Percentiles rank a stretch among this genome's conserved stretches.
These are phyloP conservation scores for Neoboletus magnificus DNA, from an alignment of 768 basidiomycete species.

Conservation along the genomic window DNA sequence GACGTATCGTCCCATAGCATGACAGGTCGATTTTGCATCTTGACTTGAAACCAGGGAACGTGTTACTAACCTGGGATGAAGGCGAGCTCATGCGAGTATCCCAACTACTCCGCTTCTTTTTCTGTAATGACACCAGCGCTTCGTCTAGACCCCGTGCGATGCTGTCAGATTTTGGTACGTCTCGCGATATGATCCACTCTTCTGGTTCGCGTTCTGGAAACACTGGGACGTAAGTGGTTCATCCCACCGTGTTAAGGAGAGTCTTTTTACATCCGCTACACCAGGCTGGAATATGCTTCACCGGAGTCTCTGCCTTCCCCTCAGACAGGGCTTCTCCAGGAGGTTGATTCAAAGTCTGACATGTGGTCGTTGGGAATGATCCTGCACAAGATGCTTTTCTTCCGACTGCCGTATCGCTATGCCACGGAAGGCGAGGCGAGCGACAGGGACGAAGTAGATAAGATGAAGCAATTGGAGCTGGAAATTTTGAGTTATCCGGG, in stretches of 20 bases:
- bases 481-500: constrained; percentile 78
- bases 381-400: constrained; percentile 89
- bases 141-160: constrained; percentile 78
- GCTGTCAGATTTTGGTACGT: constrained; percentile 95
- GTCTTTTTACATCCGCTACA: background rate
- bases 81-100: constrained; percentile 67
- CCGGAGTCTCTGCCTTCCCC: constrained; percentile 82
- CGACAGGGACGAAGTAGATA: constrained; percentile 52
- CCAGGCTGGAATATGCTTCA: constrained; percentile 79
- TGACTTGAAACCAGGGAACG: constrained; percentile 93
- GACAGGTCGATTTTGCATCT: constrained; percentile 84
- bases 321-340: constrained; percentile 58
- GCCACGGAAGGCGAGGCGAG: constrained; percentile 58
- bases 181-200: constrained; percentile 81
- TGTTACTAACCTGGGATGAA: constrained; percentile 89
- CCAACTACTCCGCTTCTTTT: background rate
- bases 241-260: background rate
- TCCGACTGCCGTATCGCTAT: constrained; percentile 80
- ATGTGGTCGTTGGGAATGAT: constrained; percentile 99
- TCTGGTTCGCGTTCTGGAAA: constrained; percentile 78
- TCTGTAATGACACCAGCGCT: background rate
- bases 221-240: constrained; percentile 79
- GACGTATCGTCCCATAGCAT: constrained; percentile 46
- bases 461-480: constrained; percentile 64
- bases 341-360: constrained; percentile 85